Conservation (phyloP, 164 flowering plant genomes). For the Echeveria elegans region DNA sequence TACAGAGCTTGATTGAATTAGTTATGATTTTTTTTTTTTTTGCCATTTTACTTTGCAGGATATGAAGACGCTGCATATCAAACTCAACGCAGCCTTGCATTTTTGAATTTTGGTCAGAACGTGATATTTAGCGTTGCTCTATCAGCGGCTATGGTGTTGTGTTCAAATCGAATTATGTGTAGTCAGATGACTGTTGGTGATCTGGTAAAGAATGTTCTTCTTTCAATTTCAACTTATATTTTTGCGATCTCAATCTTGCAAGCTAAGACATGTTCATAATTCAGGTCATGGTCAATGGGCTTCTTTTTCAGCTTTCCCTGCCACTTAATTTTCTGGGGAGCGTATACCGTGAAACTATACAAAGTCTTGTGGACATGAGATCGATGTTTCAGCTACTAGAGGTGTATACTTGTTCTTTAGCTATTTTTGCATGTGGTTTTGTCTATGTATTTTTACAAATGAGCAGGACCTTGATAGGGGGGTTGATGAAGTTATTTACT, state of each 20-base stretch:
- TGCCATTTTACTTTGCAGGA: slow-evolving; percentile 31
- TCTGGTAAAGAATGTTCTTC: slow-evolving; percentile 42
- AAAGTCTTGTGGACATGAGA: slow-evolving; percentile 95
- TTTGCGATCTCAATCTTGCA: background rate
- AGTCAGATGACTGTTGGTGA: slow-evolving; percentile 96
- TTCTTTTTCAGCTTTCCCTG: slow-evolving; percentile 87
- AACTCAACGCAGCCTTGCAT: slow-evolving; percentile 90
- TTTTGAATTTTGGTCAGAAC: slow-evolving; percentile 84
- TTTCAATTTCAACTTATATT: background rate
- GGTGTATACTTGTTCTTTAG: slow-evolving; percentile 34
- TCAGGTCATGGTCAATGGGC: slow-evolving; percentile 98
- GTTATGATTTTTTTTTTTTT: background rate
- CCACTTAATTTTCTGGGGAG: slow-evolving; percentile 98
- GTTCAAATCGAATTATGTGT: slow-evolving; percentile 71
- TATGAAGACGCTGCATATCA: slow-evolving; percentile 92
- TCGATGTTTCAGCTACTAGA: slow-evolving; percentile 94
- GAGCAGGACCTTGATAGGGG: background rate
- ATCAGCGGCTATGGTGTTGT: slow-evolving; percentile 87
- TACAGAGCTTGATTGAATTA: slow-evolving; percentile 9
- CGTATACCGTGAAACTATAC: slow-evolving; percentile 94
- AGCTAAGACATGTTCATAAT: background rate
- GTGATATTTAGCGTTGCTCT: slow-evolving; percentile 84
- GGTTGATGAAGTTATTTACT: too few relatives aligned
- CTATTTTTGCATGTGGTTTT: background rate
- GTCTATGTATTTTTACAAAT: background rate